Evolutionary conservation across 2,329 filamentous ascomycete species (phyloP).

Genomic region (Dryadomyces quercivorus): DNA sequence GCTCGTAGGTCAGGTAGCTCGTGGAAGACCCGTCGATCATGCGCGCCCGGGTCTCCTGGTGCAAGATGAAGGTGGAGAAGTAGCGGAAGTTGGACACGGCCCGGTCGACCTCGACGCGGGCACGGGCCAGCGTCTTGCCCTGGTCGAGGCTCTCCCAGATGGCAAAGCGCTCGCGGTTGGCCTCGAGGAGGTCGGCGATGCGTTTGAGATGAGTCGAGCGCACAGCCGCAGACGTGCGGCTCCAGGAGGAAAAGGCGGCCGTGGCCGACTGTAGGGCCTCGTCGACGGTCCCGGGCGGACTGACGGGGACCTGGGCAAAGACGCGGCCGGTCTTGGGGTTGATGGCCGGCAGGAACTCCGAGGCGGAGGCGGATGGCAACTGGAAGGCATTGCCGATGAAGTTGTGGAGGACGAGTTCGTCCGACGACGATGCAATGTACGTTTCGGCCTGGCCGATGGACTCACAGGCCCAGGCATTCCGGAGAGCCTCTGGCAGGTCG

Average conservation of each 20-base stretch:
- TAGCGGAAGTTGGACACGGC: conserved; percentile 1
- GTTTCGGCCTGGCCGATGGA: neutral
- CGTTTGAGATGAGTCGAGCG: neutral
- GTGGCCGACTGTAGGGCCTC: neutral
- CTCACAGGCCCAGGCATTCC: neutral
- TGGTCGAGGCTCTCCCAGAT: conserved; percentile 5
- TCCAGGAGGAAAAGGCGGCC: neutral
- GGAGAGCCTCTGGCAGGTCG: neutral
- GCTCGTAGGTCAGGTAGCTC: conserved; percentile 50
- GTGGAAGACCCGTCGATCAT: neutral
- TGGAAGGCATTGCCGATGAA: neutral
- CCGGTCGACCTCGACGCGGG: conserved; percentile 1
- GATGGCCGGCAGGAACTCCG: neutral
- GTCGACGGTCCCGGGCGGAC: neutral
- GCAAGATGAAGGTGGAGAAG: conserved; percentile 1
- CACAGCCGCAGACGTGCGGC: neutral
- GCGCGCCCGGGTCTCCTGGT: neutral
- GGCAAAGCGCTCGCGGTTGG: conserved; percentile 2
- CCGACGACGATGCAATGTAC: neutral
- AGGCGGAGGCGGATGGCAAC: too few relatives aligned
- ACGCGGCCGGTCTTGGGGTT: conserved; percentile 1
- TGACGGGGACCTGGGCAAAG: neutral
- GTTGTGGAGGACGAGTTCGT: neutral
- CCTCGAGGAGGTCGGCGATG: neutral
- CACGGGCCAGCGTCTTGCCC: conserved; percentile 9